Percentiles rank a stretch among this genome's conserved stretches.
Evolutionary conservation across 1,284 basidiomycete species (phyloP).

Genomic region (Puccinia polysora): DNA sequence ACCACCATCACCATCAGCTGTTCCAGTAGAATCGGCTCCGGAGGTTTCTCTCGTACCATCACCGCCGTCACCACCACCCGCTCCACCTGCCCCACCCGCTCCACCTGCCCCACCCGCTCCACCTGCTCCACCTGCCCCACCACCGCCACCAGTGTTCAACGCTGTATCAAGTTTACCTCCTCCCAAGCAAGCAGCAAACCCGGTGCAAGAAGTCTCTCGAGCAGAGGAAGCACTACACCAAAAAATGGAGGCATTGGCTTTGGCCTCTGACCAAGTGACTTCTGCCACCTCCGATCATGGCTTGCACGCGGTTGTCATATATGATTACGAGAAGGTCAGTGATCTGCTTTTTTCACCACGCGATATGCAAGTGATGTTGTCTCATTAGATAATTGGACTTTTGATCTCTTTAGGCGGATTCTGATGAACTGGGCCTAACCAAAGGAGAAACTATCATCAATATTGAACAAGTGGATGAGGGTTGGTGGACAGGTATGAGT

Average conservation of each 20-base stretch:
- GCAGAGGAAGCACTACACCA: slow-evolving; percentile 36
- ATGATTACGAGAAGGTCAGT: slow-evolving; percentile 64
- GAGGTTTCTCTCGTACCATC: slow-evolving; percentile 20
- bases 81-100: slow-evolving; percentile 11
- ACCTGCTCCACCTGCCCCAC: slow-evolving; percentile 10
- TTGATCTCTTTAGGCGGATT: slow-evolving; percentile 56
- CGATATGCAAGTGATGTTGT: too few species aligned
- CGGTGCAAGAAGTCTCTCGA: slow-evolving; percentile 31
- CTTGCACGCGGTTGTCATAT: slow-evolving; percentile 60
- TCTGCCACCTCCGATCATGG: slow-evolving; percentile 43
- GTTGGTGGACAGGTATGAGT: slow-evolving; percentile 72
- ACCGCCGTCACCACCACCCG: neutral
- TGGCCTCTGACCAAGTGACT: slow-evolving; percentile 31
- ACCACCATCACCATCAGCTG: slow-evolving; percentile 3
- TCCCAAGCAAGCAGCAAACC: slow-evolving; percentile 25
- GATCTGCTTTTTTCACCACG: neutral
- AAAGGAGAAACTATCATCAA: slow-evolving; percentile 78
- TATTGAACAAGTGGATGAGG: slow-evolving; percentile 65
- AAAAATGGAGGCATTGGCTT: slow-evolving; percentile 45
- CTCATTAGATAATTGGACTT: slow-evolving; percentile 52
- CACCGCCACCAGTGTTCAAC: slow-evolving; percentile 13
- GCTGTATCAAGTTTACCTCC: slow-evolving; percentile 13
- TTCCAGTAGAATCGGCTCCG: neutral
- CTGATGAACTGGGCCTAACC: slow-evolving; percentile 72
- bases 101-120: slow-evolving; percentile 9